phyloP scores from a whole-genome alignment of 768 basidiomycete species.

The Amanita fuliginea region DNA sequence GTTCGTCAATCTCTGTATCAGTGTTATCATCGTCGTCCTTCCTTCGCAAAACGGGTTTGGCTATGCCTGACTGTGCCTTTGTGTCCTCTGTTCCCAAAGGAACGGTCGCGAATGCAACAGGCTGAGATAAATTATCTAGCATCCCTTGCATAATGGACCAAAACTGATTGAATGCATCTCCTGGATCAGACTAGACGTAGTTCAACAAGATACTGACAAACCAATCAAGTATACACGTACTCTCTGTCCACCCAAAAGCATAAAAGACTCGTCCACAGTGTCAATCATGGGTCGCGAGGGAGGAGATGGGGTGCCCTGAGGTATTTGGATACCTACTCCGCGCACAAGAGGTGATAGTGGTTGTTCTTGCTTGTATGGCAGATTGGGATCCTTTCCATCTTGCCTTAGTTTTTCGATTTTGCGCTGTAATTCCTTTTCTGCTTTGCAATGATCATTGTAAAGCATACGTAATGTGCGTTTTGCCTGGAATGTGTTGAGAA shows the following conservation, averaged over 20 bases:
- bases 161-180: slow-evolving; percentile 82
- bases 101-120: slow-evolving; percentile 74
- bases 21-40: slow-evolving; percentile 48
- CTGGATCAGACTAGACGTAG: slow-evolving; percentile 54
- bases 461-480: slow-evolving; percentile 70
- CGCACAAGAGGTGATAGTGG: slow-evolving; percentile 11
- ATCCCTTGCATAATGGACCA: slow-evolving; percentile 85
- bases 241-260: slow-evolving; percentile 70
- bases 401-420: slow-evolving; percentile 60
- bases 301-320: slow-evolving; percentile 24
- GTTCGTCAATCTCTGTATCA: slow-evolving; percentile 61
- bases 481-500: slow-evolving; percentile 33
- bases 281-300: slow-evolving; percentile 37
- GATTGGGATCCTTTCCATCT: slow-evolving; percentile 66
- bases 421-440: slow-evolving; percentile 59
- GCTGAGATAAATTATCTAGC: slow-evolving; percentile 78
- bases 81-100: slow-evolving; percentile 45
- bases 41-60: slow-evolving; percentile 14
- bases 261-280: slow-evolving; percentile 79
- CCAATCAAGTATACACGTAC: slow-evolving; percentile 26
- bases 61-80: slow-evolving; percentile 8
- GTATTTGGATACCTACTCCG: slow-evolving; percentile 19
- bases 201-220: slow-evolving; percentile 3
- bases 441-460: slow-evolving; percentile 62
- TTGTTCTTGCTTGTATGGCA: slow-evolving; percentile 50